Base-by-base conservation (phyloP, 805 yeast genomes). In the Candida anglica region DNA sequence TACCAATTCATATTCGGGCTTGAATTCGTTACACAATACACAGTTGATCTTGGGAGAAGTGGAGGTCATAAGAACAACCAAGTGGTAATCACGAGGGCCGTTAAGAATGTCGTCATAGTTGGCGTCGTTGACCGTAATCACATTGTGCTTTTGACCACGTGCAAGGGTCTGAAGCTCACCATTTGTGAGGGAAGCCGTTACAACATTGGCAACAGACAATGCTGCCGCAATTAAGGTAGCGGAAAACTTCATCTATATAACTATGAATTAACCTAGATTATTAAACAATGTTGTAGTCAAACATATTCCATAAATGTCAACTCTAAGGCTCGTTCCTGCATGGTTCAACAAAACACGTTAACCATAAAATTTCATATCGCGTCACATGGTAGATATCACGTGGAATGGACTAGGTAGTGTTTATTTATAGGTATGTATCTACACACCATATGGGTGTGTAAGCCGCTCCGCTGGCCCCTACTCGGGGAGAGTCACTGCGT, bases 11-110 rank as follows among this genome's bases (percentile, higher is more conserved):
- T 58, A 85, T 27, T 72, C 74, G 2, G 96, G 95, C 17, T 71
- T 77, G 46, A 84, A 72, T 27, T 79, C 77, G 7, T 63, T 46
- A 70, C 98, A 93, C 33, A 85, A 65, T 1, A 66, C 64, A 63
- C 98, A 93, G 9, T 85, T 86, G 50, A 89, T 73, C 40, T 76
- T 75, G 2, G 86, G 70, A 31, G 79, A 71, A 7, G 81, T 73
- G 2, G 97, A 87, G 0, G 96, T 84, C 40, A 91, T 60, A 36
- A 81, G 69, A 20, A 79, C 48, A 9, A 84, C 69, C n/a, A 85
- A 51, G 24, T 82, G 71, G 56, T 76, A 78, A 47, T 86, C 87
- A 49, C 91, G 71, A 15, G 79, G 75, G 4, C 86, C 86, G 17
- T 62, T 62, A 36, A 86, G 60, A 15, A 81, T 52, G 11, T 62